These are phyloP conservation scores for Globisporangium lucens DNA, from an alignment of 352 stramenopile species.

Conservation along the genomic window DNA sequence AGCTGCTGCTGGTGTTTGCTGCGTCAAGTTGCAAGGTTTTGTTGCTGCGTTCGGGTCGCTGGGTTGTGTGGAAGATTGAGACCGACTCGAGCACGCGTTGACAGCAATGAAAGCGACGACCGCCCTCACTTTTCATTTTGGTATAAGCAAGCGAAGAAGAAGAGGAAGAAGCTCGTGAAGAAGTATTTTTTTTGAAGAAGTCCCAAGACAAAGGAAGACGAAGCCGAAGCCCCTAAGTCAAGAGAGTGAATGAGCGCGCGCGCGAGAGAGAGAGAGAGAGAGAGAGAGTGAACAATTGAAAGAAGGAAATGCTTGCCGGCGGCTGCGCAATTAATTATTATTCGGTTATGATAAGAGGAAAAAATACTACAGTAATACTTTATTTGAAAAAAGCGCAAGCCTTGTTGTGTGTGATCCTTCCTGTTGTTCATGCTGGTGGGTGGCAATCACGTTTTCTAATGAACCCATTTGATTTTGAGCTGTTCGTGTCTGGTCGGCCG, in stretches of 20 bases:
- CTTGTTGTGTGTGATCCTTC: background rate
- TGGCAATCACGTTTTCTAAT: background rate
- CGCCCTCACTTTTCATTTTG: slow-evolving; percentile 7
- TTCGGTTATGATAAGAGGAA: slow-evolving; percentile 9
- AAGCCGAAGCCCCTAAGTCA: background rate
- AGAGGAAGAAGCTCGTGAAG: background rate
- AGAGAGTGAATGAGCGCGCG: no score
- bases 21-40: background rate
- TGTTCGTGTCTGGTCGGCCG: no score
- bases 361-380: slow-evolving; percentile 11
- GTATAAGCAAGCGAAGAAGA: slow-evolving; percentile 7
- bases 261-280: background rate
- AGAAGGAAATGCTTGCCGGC: background rate
- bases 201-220: background rate
- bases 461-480: no score
- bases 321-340: background rate
- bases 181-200: slow-evolving; percentile 1
- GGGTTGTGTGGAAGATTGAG: background rate
- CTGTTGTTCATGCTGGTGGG: background rate
- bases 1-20: background rate
- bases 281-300: background rate
- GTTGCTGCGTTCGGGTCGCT: background rate
- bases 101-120: background rate
- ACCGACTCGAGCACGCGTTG: background rate
- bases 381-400: slow-evolving; percentile 1